Conservation (phyloP, 2,329 filamentous ascomycete genomes). For the Neonectria faginata region DNA sequence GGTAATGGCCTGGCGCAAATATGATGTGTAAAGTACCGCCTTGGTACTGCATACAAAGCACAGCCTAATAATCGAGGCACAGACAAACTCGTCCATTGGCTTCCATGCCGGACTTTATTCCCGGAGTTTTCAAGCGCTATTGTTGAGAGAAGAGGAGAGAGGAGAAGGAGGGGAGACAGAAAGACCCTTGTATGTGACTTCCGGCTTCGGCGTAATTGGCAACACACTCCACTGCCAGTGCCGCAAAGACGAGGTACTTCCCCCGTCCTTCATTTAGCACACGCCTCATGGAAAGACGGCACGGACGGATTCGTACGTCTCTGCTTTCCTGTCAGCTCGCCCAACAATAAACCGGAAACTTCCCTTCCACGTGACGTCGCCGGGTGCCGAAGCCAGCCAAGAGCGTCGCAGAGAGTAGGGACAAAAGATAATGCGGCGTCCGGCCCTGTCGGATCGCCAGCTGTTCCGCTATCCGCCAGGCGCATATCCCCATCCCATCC, state of each 20-base stretch:
- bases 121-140: conserved; percentile 18
- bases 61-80: neutral
- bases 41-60: neutral
- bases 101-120: conserved; percentile 16
- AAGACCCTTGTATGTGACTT: conserved; percentile 6
- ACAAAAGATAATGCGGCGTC: conserved; percentile 30
- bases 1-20: neutral
- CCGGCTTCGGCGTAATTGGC: conserved; percentile 1
- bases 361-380: conserved; percentile 21
- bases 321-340: conserved; percentile 7
- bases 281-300: neutral
- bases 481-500: conserved; percentile 28
- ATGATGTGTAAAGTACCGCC: neutral
- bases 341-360: conserved; percentile 20
- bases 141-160: conserved; percentile 13
- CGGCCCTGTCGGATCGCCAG: conserved; percentile 40
- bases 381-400: conserved; percentile 13
- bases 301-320: conserved; percentile 14
- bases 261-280: neutral
- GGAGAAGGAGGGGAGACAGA: too few species aligned
- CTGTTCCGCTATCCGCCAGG: conserved; percentile 39
- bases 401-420: conserved; percentile 1
- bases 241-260: neutral
- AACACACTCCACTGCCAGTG: neutral
- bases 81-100: neutral